These are phyloP conservation scores for Neoboletus subvelutipes DNA, from an alignment of 768 basidiomycete genomes.

Conservation along the genomic window DNA sequence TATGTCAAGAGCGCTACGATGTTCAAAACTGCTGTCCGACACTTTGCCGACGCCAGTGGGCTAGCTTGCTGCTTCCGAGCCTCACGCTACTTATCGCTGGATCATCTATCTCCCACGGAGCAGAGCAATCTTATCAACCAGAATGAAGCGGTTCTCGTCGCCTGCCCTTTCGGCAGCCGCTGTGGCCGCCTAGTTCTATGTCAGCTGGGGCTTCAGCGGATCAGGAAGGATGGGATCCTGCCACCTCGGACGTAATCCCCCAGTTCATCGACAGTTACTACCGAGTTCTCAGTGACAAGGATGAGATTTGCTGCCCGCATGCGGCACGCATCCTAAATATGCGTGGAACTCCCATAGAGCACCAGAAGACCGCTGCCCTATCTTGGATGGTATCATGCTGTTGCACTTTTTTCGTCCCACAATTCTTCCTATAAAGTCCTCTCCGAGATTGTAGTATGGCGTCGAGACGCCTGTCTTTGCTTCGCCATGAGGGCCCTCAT, in stretches of 20 bases:
- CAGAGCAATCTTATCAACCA: no score
- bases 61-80: neutral
- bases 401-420: constrained; percentile 7
- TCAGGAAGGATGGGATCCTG: neutral
- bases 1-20: neutral
- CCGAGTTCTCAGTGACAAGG: neutral
- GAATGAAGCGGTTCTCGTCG: neutral
- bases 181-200: neutral
- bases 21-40: no score
- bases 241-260: neutral
- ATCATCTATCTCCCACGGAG: neutral
- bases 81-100: neutral
- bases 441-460: neutral
- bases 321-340: neutral
- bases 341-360: neutral
- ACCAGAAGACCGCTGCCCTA: neutral
- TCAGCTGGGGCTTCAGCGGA: neutral
- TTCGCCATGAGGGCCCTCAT: neutral
- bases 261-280: neutral
- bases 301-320: neutral
- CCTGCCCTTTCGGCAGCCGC: no score
- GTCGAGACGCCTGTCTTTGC: neutral
- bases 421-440: constrained; percentile 1
- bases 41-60: neutral
- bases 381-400: constrained; percentile 11